Base-by-base conservation (phyloP, 257 asterid species). In the Scutellaria baicalensis region DNA sequence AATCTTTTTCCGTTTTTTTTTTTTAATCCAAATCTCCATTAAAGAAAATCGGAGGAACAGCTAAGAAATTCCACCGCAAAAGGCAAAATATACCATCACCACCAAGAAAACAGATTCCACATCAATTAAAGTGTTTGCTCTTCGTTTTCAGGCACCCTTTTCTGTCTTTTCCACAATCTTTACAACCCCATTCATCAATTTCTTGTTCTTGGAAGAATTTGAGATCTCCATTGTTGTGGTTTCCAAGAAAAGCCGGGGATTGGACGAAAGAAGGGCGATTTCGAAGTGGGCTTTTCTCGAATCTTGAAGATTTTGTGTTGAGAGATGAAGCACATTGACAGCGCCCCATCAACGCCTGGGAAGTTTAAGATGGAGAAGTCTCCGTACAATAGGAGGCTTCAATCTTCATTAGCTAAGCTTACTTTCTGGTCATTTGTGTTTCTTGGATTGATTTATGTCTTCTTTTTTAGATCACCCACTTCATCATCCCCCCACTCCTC, bases 241-340 rank as follows among this genome's bases (percentile, higher is more conserved):
- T 45, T 42, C 4, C 5, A 59, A 72, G 66, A 59, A 70, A 76
- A 71, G 59, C 70, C 40, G 63, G 43, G 58, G 75, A 61, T 72
- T 73, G 42, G 59, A 69, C 40, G 8, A 59, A 58, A 23, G 59
- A 33, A 48, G 75, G 71, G 70, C 8, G 68, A 52, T 69, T 75
- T 17, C 77, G 68, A 72, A 50, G 68, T 69, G 82, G 82, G 82
- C 70, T 42, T 27, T 74, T 71, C 64, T 79, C 74, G 45, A 80
- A 79, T 67, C 78, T 68, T 59, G 65, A 74, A 75, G 83, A 63
- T 73, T 80, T 79, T 71, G 71, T 66, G 69, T 74, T 55, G 59
- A 52, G 74, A 83, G 64, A 92, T 93, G 97, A 84, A 78, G 91
- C 97, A 90, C 92, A 83, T 86, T 88, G 98, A 93, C 65, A 80